These are phyloP conservation scores for Coemansia sp. DNA, from an alignment of 192 early-diverging fungal species.

Conservation along the genomic window DNA sequence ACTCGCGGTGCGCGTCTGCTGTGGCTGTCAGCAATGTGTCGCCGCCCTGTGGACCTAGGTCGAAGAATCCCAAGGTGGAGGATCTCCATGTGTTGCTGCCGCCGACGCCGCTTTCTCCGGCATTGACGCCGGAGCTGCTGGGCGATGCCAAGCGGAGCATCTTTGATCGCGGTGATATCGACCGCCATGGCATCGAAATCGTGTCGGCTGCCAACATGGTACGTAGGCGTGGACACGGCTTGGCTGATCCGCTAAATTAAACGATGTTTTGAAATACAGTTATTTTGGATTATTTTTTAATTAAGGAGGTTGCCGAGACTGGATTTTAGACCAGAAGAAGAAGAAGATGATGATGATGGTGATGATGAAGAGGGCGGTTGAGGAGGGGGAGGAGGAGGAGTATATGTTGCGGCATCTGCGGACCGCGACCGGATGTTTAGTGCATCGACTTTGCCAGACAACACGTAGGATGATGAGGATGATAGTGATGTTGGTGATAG, in stretches of 20 bases:
- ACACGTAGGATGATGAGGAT: not conserved
- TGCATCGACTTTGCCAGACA: not conserved
- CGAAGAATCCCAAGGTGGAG: no score
- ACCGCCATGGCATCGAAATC: constrained; percentile 34
- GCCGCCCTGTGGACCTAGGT: no score
- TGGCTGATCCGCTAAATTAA: constrained; percentile 44
- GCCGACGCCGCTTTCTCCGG: not conserved
- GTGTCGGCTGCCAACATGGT: constrained; percentile 47
- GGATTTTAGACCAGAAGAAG: constrained; percentile 9
- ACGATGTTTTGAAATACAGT: not conserved
- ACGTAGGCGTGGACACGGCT: constrained; percentile 32
- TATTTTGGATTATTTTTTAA: constrained; percentile 20
- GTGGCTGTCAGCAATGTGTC: constrained; percentile 3
- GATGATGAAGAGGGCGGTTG: no score
- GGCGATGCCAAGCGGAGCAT: constrained; percentile 9
- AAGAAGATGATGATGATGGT: no score
- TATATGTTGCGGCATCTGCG: not conserved
- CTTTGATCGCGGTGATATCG: constrained; percentile 19
- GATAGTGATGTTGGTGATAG: no score
- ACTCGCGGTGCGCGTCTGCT: constrained; percentile 25
- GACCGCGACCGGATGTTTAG: not conserved
- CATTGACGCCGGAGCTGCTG: not conserved
- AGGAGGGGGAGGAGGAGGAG: no score
- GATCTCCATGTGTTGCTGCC: not conserved
- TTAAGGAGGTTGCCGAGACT: constrained; percentile 29